Base-by-base conservation (phyloP, 768 basidiomycete genomes). In the Lactifluus pinguis region DNA sequence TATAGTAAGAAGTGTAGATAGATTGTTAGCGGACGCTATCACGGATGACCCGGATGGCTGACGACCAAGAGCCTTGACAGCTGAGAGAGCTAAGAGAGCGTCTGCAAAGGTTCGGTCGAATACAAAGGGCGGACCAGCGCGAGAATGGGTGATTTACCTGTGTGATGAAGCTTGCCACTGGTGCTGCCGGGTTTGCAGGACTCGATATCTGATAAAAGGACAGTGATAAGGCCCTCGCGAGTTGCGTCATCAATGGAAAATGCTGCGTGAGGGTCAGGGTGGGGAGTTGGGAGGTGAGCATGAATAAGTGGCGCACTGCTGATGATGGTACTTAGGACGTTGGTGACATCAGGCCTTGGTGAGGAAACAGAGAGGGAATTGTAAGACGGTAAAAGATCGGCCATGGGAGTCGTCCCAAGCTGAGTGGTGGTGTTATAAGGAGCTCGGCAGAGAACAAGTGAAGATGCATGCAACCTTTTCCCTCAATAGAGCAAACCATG, bases 61-160 rank as follows among this genome's bases (percentile, higher is more conserved):
- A 67, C 84, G 85, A 14, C 86, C 90, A 3, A 94, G 79, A 8
- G 80, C 81, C 72, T 93, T 93, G 59, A 94, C 70, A 0, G 87
- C 82, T 49, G 83, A 73, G 2, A 94, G 74, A 15, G 88, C 90
- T 38, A 76, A 79, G 3, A 81, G 75, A 34, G 82, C 80, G 70
- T 92, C 91, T 93, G 68, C n/a, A 55, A 49, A 15, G 17, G 32
- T 34, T 14, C 39, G 13, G 51, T 38, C 21, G 49, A 13, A 25
- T 25, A 29, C 30, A 42, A 49, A n/a, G 49, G 6, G 21, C 41
- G 10, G 3, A 34, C 21, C 55, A 57, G 29, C 48, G 25, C 25
- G 25, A 25, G 25, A 32, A 34, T 29, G 45, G 32, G 53, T 11
- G 38, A 13, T 47, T 41, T 30, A 58, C 57, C 59, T 41, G 59